Evolutionary conservation across 2,329 filamentous ascomycete species (phyloP).

Genomic region (Akanthomyces uredinophilus): DNA sequence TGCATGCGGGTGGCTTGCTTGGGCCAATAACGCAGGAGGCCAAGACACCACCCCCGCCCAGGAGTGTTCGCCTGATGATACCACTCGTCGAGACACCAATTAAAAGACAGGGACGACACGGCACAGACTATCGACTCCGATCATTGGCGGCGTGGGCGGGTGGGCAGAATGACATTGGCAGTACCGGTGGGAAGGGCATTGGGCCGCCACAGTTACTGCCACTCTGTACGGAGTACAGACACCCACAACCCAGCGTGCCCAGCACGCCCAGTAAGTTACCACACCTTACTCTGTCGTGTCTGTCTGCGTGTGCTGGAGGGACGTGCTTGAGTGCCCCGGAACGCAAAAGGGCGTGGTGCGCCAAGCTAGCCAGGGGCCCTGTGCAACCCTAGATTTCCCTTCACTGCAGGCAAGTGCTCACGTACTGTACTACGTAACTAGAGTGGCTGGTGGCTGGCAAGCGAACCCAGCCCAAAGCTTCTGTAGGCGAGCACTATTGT

Average conservation of each 20-base stretch:
- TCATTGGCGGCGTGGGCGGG: background rate
- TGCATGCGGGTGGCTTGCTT: background rate
- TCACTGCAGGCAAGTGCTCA: no score
- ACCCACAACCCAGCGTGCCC: no score
- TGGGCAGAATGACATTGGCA: no score
- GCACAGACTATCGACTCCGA: background rate
- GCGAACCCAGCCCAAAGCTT: background rate
- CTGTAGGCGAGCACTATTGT: background rate
- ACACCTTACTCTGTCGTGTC: no score
- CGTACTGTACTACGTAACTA: no score
- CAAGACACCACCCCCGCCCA: background rate
- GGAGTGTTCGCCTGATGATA: background rate
- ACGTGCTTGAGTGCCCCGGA: background rate
- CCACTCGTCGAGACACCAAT: background rate
- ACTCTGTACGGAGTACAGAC: no score
- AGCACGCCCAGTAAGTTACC: no score
- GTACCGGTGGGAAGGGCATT: no score
- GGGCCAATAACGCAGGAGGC: background rate
- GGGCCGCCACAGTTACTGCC: no score
- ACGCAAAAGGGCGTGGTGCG: background rate
- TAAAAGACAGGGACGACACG: background rate
- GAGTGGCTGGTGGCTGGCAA: no score
- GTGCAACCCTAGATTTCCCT: background rate
- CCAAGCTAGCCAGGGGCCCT: background rate
- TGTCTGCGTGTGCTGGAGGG: background rate